Evolutionary conservation across 768 basidiomycete genomes (phyloP), one percentile per base, ranked within the genome.

Genomic region (Suillus decipiens): DNA sequence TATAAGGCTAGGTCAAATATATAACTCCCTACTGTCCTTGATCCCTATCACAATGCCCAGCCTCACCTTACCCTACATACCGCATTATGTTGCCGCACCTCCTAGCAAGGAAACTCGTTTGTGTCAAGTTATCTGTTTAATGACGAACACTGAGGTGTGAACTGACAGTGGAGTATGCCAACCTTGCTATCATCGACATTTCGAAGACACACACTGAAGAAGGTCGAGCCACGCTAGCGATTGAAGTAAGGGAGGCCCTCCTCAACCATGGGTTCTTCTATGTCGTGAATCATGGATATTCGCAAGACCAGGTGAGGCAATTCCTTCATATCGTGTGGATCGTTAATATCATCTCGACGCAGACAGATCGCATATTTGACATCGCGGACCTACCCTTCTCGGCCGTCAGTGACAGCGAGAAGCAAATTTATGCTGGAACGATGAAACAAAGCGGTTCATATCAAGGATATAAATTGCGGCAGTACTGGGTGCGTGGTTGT

Each of bases 181-280:
- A 85, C 45, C 78, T 88, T 15, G 76, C 83, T 1, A 75, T 82
- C 59, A 79, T 87, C 59, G 85, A 87, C 65, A 67, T 88, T 17
- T 75, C 84, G 11, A 73, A 76, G 56, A 77, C 75, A 1, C 58
- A 64, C 1, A 82, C 76, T 12, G 65, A 69, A 0, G 78, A 82
- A 62, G 80, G 75, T 5, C 78, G 80, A 11, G 64, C 68, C 0
- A 67, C 67, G 33, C 70, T 87, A 1, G 79, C 79, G 0, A 59
- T 67, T 7, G 76, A 82, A 65, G 76, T 83, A 5, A 74, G 72
- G 24, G 76, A 82, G 55, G 85, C 85, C 2, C 78, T 86, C 75
- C 72, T 74, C 56, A 76, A 71, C 8, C 72, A 75, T 53, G 79
- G 81, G 6, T 82, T 82, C 67, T 77, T 81, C 69, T 78, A 78